These are phyloP conservation scores for Dalbergia oliveri DNA, from an alignment of 306 rosid genomes.

Conservation along the genomic window DNA sequence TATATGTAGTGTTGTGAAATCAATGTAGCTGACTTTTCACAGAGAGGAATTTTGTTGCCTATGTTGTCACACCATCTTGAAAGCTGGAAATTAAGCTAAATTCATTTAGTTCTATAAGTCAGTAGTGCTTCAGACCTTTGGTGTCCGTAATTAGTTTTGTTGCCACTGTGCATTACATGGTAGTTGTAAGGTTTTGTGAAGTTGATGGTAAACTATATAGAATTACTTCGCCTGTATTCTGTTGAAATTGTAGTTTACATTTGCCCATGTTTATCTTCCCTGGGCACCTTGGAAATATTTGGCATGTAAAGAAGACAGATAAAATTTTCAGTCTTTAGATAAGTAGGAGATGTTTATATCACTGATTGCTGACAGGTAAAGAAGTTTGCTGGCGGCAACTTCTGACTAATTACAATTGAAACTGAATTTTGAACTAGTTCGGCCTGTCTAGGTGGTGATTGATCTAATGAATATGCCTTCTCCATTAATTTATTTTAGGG, in stretches of 20 bases:
- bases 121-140: conserved; percentile 5
- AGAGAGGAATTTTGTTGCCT: neutral
- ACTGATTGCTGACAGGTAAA: too few relatives aligned
- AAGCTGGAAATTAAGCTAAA: neutral
- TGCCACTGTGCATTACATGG: neutral
- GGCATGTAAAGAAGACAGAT: neutral
- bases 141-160: neutral
- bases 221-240: neutral
- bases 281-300: neutral
- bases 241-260: neutral
- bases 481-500: too few relatives aligned
- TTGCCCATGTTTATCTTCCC: neutral
- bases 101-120: neutral
- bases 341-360: too few relatives aligned
- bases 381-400: too few relatives aligned
- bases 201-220: neutral
- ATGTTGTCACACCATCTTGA: neutral
- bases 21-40: neutral
- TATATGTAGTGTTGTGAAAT: neutral
- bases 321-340: neutral
- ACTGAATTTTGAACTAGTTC: too few relatives aligned
- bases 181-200: neutral
- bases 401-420: too few relatives aligned
- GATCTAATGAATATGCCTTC: too few relatives aligned
- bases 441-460: too few relatives aligned